Evolutionary conservation across 108 stramenopile genomes (phyloP).

Genomic region (Skeletonema potamos): DNA sequence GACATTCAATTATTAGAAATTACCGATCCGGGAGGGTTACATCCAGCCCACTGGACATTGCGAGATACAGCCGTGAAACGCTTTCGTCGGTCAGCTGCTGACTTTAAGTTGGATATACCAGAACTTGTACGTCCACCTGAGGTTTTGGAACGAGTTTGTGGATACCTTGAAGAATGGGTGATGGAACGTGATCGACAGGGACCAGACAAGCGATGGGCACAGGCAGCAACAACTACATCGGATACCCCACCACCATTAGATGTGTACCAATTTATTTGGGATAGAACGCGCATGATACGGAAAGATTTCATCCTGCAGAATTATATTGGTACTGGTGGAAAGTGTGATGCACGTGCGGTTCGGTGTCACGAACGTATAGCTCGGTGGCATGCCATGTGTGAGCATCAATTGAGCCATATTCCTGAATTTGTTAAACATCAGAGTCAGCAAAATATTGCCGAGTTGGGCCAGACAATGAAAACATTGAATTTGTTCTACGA

Average conservation of each 20-base stretch:
- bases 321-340: constrained; percentile 86
- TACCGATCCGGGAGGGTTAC: constrained; percentile 66
- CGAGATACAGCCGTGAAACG: constrained; percentile 82
- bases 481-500: constrained; percentile 86
- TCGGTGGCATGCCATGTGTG: constrained; percentile 88
- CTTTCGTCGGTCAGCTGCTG: constrained; percentile 88
- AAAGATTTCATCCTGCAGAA: constrained; percentile 92
- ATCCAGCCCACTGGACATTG: constrained; percentile 79
- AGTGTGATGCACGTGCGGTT: constrained; percentile 77
- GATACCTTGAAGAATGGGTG: constrained; percentile 88
- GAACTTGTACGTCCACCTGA: constrained; percentile 85
- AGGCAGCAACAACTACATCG: constrained; percentile 28
- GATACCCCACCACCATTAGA: constrained; percentile 71
- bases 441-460: constrained; percentile 88
- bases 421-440: constrained; percentile 80
- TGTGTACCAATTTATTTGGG: constrained; percentile 91
- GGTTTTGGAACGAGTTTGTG: constrained; percentile 74
- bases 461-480: constrained; percentile 89
- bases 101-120: constrained; percentile 85
- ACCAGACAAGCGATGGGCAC: constrained; percentile 67
- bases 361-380: constrained; percentile 90
- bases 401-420: constrained; percentile 87
- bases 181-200: constrained; percentile 94
- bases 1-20: constrained; percentile 87
- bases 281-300: constrained; percentile 84